Conservation (phyloP, 2,329 filamentous ascomycete species). For the Arthroderma sp. region DNA sequence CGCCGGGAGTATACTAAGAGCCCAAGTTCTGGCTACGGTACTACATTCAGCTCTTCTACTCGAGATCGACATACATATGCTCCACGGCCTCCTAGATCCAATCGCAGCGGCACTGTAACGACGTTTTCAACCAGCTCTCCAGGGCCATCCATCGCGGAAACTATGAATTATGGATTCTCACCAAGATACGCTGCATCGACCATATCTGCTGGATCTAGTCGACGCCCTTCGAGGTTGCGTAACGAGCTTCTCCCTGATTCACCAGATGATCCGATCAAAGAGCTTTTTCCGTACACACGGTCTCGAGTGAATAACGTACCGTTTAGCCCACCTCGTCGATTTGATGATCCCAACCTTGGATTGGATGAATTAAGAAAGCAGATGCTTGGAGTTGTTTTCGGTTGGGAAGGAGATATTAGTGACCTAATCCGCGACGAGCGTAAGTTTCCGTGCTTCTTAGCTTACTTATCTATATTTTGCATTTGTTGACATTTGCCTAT, state of each 20-base stretch:
- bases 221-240: conserved; percentile 53
- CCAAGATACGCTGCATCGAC: conserved; percentile 30
- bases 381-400: conserved; percentile 90
- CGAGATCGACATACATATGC: conserved; percentile 27
- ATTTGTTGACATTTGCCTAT: conserved; percentile 2
- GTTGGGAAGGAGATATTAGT: conserved; percentile 77
- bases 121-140: conserved; percentile 32
- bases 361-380: conserved; percentile 69
- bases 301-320: conserved; percentile 70
- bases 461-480: neutral
- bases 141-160: conserved; percentile 17
- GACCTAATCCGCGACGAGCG: conserved; percentile 72
- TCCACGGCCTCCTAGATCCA: conserved; percentile 30
- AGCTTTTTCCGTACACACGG: conserved; percentile 77
- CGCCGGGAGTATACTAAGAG: conserved; percentile 46
- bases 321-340: conserved; percentile 54
- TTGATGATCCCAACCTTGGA: conserved; percentile 48
- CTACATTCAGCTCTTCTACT: conserved; percentile 41
- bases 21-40: conserved; percentile 41
- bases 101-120: conserved; percentile 32
- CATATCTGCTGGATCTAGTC: conserved; percentile 30
- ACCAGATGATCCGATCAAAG: conserved; percentile 55
- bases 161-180: conserved; percentile 29
- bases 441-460: conserved; percentile 21
- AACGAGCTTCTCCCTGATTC: conserved; percentile 72